Conservation (phyloP, 805 yeast genomes). For the Candida ovalis region DNA sequence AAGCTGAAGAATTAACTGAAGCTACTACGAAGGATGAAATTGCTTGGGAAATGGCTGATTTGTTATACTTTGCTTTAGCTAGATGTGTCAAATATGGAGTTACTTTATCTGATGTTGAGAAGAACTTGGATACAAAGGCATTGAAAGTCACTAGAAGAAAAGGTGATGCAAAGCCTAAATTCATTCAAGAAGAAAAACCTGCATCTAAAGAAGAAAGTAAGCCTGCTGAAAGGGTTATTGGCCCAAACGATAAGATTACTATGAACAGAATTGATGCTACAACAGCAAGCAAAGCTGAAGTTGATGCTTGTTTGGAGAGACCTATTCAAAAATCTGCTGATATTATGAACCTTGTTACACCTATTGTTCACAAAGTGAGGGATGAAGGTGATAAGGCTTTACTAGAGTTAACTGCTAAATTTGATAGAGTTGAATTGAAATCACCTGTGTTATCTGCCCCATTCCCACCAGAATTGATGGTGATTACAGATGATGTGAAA, state of each 20-base stretch:
- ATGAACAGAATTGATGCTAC: slow-evolving; percentile 47
- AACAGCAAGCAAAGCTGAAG: slow-evolving; percentile 38
- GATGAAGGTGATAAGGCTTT: slow-evolving; percentile 81
- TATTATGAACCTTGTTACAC: slow-evolving; percentile 88
- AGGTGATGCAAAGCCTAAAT: slow-evolving; percentile 93
- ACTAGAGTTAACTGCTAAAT: slow-evolving; percentile 84
- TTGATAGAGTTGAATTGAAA: slow-evolving; percentile 74
- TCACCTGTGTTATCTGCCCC: slow-evolving; percentile 85
- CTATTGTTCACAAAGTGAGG: slow-evolving; percentile 79
- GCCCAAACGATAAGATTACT: slow-evolving; percentile 38
- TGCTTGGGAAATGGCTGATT: slow-evolving; percentile 97
- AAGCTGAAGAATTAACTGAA: slow-evolving; percentile 91
- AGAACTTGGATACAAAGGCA: slow-evolving; percentile 77
- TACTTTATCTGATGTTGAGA: slow-evolving; percentile 73
- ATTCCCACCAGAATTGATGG: slow-evolving; percentile 73
- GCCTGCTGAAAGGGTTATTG: slow-evolving; percentile 24
- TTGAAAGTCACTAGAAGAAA: slow-evolving; percentile 86
- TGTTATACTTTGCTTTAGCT: slow-evolving; percentile 54
- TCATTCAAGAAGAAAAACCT: slow-evolving; percentile 33
- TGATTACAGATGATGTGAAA: slow-evolving; percentile 67
- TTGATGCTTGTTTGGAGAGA: slow-evolving; percentile 68
- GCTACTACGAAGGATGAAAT: slow-evolving; percentile 65
- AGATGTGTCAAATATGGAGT: slow-evolving; percentile 71
- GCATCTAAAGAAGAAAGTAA: slow-evolving; percentile 5
- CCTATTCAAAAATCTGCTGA: slow-evolving; percentile 95